A percentile compares a stretch with the other conserved stretches of the same genome.
These are phyloP conservation scores for Mortierella sp. DNA, from an alignment of 371 early-diverging fungal genomes.

Conservation along the genomic window DNA sequence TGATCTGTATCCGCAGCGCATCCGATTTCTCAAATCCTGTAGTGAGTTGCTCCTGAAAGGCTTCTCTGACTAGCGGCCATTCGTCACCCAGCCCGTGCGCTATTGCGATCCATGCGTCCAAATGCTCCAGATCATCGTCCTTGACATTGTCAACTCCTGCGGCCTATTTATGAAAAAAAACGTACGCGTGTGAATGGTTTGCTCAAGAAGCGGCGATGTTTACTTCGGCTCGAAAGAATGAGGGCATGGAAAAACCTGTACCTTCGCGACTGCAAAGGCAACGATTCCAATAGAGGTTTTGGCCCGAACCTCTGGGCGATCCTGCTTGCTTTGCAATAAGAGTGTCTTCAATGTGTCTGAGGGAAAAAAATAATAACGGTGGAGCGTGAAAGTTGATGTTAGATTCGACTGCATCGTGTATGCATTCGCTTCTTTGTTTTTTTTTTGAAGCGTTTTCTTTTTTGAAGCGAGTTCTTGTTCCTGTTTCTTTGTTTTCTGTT, in stretches of 20 bases:
- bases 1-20: background rate
- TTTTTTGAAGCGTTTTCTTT: background rate
- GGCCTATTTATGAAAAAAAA: background rate
- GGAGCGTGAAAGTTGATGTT: no score
- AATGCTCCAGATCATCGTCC: background rate
- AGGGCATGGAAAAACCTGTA: background rate
- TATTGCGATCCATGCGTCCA: slow-evolving; percentile 29
- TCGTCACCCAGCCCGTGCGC: slow-evolving; percentile 27
- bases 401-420: background rate
- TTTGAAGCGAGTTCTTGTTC: background rate
- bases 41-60: slow-evolving; percentile 39
- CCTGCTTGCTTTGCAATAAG: slow-evolving; percentile 20
- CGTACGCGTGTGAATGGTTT: background rate
- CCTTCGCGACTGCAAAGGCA: slow-evolving; percentile 25
- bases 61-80: slow-evolving; percentile 48
- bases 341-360: slow-evolving; percentile 27
- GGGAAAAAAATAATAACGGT: background rate
- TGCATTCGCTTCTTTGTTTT: background rate
- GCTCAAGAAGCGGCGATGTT: background rate
- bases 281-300: slow-evolving; percentile 40
- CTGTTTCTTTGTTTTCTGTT: background rate
- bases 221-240: background rate
- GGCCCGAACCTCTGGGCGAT: slow-evolving; percentile 47
- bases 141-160: background rate
- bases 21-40: slow-evolving; percentile 6